A percentile compares a stretch with the other conserved stretches of the same genome.
phyloP scores from a whole-genome alignment of 2,329 filamentous ascomycete species.

The Blastomyces percursus region DNA sequence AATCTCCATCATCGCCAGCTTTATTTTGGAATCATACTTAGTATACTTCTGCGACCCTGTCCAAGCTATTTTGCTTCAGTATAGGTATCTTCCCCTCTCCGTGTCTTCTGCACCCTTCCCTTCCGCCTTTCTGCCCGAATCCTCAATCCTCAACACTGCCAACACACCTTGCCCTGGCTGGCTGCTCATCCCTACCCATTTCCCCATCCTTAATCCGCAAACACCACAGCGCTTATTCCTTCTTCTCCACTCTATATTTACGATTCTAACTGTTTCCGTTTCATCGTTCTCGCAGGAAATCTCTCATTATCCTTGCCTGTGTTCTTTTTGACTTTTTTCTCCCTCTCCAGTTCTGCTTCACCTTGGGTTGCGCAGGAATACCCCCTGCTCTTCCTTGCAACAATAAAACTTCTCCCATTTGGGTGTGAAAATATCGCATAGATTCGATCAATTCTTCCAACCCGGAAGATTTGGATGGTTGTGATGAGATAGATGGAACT shows the following conservation, averaged over 20 bases:
- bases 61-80: not conserved
- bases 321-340: not conserved
- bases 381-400: not conserved
- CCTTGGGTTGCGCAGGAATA: constrained; percentile 1
- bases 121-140: constrained; percentile 19
- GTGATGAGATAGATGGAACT: constrained; percentile 16
- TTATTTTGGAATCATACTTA: constrained; percentile 5
- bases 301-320: not conserved
- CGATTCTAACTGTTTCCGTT: not conserved
- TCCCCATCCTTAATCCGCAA: not conserved
- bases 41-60: constrained; percentile 8
- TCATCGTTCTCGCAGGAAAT: not conserved
- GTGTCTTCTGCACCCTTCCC: constrained; percentile 27
- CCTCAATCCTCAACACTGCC: constrained; percentile 20
- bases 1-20: constrained; percentile 7
- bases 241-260: not conserved
- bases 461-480: constrained; percentile 2
- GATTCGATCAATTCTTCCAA: not conserved
- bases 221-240: not conserved
- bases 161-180: constrained; percentile 19
- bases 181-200: not conserved
- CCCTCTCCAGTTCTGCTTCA: not conserved
- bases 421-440: not conserved
- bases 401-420: not conserved
- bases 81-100: constrained; percentile 12